Percentiles rank a stretch among this genome's conserved stretches.
These are phyloP conservation scores for Coniosporium tulheliwenetii DNA, from an alignment of 2,329 filamentous ascomycete genomes.

Conservation along the genomic window DNA sequence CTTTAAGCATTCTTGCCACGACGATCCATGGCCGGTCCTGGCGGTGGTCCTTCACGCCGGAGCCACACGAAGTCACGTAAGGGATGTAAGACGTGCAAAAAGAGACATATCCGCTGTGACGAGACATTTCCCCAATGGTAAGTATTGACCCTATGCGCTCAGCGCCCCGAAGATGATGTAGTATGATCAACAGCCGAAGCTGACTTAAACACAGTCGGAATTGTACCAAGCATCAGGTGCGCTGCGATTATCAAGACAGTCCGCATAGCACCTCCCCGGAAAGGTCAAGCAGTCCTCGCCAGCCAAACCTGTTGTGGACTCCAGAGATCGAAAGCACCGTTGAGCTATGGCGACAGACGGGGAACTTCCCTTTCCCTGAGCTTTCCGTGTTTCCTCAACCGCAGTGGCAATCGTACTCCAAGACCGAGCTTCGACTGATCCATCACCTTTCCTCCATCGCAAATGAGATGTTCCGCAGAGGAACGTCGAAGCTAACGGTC, in stretches of 20 bases:
- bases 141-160: slow-evolving; percentile 10
- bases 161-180: background rate
- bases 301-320: slow-evolving; percentile 63
- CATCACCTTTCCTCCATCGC: slow-evolving; percentile 82
- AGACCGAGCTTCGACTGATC: slow-evolving; percentile 72
- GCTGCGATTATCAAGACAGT: slow-evolving; percentile 93
- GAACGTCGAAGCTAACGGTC: slow-evolving; percentile 70
- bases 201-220: slow-evolving; percentile 51
- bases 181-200: too few species aligned
- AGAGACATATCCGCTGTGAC: slow-evolving; percentile 92
- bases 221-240: slow-evolving; percentile 97
- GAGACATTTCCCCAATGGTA: slow-evolving; percentile 97
- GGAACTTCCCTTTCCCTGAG: slow-evolving; percentile 71
- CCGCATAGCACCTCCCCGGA: too few species aligned
- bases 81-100: slow-evolving; percentile 96
- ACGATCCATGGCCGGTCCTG: slow-evolving; percentile 66
- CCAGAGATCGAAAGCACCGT: slow-evolving; percentile 71
- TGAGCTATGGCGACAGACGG: slow-evolving; percentile 68
- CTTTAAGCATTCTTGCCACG: too few species aligned
- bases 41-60: slow-evolving; percentile 75
- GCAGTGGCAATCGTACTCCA: slow-evolving; percentile 54
- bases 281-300: slow-evolving; percentile 28
- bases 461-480: slow-evolving; percentile 60
- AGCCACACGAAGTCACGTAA: slow-evolving; percentile 99
- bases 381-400: slow-evolving; percentile 63